A percentile compares a stretch with the other conserved stretches of the same genome.
Conservation (phyloP, 2,329 filamentous ascomycete genomes). For the Aspergillus neotritici region DNA sequence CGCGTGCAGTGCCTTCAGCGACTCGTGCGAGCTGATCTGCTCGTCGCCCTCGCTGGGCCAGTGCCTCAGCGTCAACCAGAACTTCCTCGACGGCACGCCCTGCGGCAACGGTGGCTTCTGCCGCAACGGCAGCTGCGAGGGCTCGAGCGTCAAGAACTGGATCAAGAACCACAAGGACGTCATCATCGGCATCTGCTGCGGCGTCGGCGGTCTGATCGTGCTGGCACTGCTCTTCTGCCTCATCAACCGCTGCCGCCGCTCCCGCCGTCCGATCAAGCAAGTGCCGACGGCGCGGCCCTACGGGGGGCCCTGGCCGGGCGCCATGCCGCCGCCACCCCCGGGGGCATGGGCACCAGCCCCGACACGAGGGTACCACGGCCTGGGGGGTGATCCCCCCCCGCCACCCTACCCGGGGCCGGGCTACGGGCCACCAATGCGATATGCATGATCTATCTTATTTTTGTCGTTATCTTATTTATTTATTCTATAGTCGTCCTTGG, state of each 20-base stretch:
- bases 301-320: slow-evolving; percentile 6
- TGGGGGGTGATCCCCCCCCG: slow-evolving; percentile 14
- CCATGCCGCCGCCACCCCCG: slow-evolving; percentile 10
- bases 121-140: slow-evolving; percentile 69
- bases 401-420: slow-evolving; percentile 15
- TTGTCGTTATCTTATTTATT: background rate
- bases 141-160: slow-evolving; percentile 68
- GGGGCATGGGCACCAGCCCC: slow-evolving; percentile 20
- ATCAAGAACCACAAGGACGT: slow-evolving; percentile 70
- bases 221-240: slow-evolving; percentile 65
- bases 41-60: slow-evolving; percentile 61
- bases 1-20: slow-evolving; percentile 59
- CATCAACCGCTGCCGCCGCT: slow-evolving; percentile 50
- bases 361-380: slow-evolving; percentile 21
- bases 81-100: slow-evolving; percentile 85
- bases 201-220: slow-evolving; percentile 67
- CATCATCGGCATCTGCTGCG: slow-evolving; percentile 71
- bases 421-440: slow-evolving; percentile 15
- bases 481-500: no score
- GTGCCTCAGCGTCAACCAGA: slow-evolving; percentile 71
- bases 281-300: slow-evolving; percentile 11
- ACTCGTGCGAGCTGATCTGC: slow-evolving; percentile 72
- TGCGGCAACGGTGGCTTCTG: slow-evolving; percentile 79
- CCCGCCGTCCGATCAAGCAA: slow-evolving; percentile 22
- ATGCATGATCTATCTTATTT: slow-evolving; percentile 17